These are phyloP conservation scores for Pseudogymnoascus sp. DNA, from an alignment of 2,329 filamentous ascomycete species.

Conservation along the genomic window DNA sequence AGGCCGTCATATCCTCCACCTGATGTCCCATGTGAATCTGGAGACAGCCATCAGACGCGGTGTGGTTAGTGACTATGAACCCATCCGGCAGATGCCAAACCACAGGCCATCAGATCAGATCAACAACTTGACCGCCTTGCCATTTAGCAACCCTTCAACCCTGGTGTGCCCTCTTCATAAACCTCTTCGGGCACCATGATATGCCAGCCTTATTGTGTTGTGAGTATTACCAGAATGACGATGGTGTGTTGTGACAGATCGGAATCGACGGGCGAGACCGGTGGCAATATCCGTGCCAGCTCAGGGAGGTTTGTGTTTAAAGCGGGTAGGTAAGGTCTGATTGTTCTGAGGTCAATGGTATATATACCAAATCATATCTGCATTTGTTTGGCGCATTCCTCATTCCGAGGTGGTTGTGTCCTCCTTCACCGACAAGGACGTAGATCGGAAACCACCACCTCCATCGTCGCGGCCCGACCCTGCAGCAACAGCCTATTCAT, in stretches of 20 bases:
- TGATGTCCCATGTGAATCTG: neutral
- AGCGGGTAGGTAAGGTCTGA: neutral
- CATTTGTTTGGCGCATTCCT: neutral
- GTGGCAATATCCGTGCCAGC: neutral
- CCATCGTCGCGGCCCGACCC: neutral
- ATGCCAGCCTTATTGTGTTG: neutral
- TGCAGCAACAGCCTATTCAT: neutral
- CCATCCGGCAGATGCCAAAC: neutral
- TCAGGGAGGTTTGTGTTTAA: neutral
- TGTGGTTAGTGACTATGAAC: constrained; percentile 2
- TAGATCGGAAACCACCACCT: neutral
- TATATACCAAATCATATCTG: constrained; percentile 1
- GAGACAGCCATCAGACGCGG: neutral
- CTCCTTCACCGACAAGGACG: neutral
- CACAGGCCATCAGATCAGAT: neutral
- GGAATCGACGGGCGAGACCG: neutral
- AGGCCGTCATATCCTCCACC: neutral
- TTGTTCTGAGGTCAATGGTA: neutral
- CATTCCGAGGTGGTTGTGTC: neutral
- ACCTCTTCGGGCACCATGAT: neutral
- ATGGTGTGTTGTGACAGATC: neutral
- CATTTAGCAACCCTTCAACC: neutral
- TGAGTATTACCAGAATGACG: neutral
- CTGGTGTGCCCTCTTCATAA: neutral
- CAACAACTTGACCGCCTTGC: neutral